These are phyloP conservation scores for Coemansia sp. DNA, from an alignment of 192 early-diverging fungal species.

Conservation along the genomic window DNA sequence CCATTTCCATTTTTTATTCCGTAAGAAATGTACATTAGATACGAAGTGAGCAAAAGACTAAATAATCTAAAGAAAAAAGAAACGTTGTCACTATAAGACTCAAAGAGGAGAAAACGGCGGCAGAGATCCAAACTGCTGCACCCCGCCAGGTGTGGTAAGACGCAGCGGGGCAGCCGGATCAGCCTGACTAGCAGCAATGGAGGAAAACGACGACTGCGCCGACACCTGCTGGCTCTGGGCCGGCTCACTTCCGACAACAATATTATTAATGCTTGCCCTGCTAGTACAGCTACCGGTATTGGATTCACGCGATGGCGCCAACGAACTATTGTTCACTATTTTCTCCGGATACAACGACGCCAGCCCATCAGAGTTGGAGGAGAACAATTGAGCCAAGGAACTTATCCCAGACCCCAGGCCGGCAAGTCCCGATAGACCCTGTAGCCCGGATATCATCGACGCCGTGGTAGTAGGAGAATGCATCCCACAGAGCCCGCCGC, in stretches of 20 bases:
- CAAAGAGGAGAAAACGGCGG: constrained; percentile 27
- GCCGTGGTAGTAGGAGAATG: constrained; percentile 28
- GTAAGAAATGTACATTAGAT: not conserved
- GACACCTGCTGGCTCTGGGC: not conserved
- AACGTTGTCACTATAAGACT: not conserved
- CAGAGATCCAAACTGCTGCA: constrained; percentile 41
- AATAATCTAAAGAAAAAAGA: not conserved
- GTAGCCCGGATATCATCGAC: constrained; percentile 20
- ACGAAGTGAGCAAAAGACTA: not conserved
- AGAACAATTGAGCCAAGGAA: constrained; percentile 36
- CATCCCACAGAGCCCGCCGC: constrained; percentile 23
- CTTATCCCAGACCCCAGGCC: constrained; percentile 32
- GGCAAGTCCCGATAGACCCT: constrained; percentile 34
- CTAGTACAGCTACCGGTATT: not conserved
- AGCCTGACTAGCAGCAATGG: not conserved
- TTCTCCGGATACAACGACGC: constrained; percentile 43
- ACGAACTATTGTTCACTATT: constrained; percentile 29
- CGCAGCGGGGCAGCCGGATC: constrained; percentile 28
- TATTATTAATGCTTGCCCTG: not conserved
- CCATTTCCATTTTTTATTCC: too few species aligned
- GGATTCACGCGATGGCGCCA: constrained; percentile 25
- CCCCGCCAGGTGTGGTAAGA: constrained; percentile 26
- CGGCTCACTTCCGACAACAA: not conserved
- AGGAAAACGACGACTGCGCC: not conserved
- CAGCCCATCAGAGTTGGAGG: constrained; percentile 19